phyloP scores from a whole-genome alignment of 176 grass and related monocot species.

The Alopecurus myosuroides region DNA sequence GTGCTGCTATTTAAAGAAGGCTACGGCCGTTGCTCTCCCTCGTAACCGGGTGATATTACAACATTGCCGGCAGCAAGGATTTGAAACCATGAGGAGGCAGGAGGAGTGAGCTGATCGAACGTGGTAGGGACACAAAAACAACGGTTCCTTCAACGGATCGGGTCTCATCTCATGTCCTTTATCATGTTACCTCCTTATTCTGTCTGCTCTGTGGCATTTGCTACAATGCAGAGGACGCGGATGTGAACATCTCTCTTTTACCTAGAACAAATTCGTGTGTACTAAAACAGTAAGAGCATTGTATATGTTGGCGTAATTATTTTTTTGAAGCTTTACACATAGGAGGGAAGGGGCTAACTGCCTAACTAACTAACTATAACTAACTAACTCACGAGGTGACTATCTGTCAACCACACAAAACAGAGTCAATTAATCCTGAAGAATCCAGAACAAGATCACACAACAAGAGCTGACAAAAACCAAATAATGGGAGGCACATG shows the following conservation, averaged over 20 bases:
- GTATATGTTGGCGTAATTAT: neutral
- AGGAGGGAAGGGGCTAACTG: neutral
- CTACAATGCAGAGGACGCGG: neutral
- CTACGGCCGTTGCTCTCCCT: neutral
- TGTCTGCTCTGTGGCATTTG: neutral
- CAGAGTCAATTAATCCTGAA: neutral
- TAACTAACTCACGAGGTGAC: neutral
- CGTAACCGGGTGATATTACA: neutral
- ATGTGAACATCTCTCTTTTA: no score
- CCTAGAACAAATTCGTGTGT: no score
- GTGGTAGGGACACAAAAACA: neutral
- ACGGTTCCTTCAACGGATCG: neutral
- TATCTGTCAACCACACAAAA: neutral
- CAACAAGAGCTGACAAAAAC: slow-evolving; percentile 16
- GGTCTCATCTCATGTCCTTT: neutral
- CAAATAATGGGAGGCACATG: slow-evolving; percentile 22
- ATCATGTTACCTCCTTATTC: neutral
- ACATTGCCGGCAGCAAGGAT: neutral
- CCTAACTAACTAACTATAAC: neutral
- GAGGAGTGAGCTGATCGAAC: neutral
- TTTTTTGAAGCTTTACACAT: neutral
- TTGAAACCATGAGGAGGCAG: neutral
- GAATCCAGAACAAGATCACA: slow-evolving; percentile 29
- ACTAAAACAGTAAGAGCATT: neutral
- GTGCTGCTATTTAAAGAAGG: slow-evolving; percentile 10